These are phyloP conservation scores for Phycomyces nitens DNA, from an alignment of 192 early-diverging fungal genomes.

Conservation along the genomic window DNA sequence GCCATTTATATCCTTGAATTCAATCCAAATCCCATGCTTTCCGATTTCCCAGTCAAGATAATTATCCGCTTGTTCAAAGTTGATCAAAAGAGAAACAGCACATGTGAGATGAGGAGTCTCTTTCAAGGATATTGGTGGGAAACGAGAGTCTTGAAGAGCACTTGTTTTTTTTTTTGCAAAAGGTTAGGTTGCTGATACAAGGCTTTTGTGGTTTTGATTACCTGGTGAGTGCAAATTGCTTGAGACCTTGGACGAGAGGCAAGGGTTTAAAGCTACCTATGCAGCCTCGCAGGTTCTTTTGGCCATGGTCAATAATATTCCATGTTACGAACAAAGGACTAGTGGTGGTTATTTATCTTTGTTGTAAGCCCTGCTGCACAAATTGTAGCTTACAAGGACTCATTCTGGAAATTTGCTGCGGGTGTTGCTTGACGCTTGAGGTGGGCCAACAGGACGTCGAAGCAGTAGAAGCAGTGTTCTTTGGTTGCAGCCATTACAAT, in stretches of 20 bases:
- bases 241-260: conserved; percentile 65
- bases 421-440: conserved; percentile 41
- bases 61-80: conserved; percentile 77
- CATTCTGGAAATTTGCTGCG: conserved; percentile 53
- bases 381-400: conserved; percentile 52
- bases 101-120: conserved; percentile 72
- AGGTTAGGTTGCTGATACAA: no score
- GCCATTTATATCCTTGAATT: conserved; percentile 58
- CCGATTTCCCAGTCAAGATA: conserved; percentile 91
- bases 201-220: no score
- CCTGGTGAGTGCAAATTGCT: conserved; percentile 79
- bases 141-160: conserved; percentile 81
- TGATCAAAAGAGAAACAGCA: conserved; percentile 79
- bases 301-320: conserved; percentile 46
- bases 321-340: conserved; percentile 87
- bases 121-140: conserved; percentile 62
- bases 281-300: conserved; percentile 76
- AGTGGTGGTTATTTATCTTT: neutral
- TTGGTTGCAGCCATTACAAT: conserved; percentile 28
- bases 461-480: conserved; percentile 79
- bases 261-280: conserved; percentile 86
- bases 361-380: neutral
- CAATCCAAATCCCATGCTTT: conserved; percentile 91
- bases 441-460: conserved; percentile 67
- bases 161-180: conserved; percentile 37